Evolutionary conservation across 2,329 filamentous ascomycete genomes (phyloP).

Genomic region (Epichloe coenophiala): DNA sequence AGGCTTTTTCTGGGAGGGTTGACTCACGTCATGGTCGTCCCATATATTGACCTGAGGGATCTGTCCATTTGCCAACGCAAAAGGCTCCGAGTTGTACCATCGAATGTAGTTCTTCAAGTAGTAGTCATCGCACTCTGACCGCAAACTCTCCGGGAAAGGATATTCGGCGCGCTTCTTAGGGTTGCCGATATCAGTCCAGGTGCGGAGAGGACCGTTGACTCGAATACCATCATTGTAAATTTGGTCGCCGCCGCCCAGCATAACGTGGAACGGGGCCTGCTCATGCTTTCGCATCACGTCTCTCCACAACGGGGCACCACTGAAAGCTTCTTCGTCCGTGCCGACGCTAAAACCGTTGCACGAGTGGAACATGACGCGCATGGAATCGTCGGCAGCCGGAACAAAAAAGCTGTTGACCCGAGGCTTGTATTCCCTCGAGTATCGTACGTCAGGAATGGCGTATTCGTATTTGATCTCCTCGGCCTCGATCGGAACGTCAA

Average conservation of each 20-base stretch:
- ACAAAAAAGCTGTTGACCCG: constrained; percentile 73
- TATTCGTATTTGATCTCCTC: constrained; percentile 70
- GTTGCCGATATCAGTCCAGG: constrained; percentile 75
- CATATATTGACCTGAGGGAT: constrained; percentile 96
- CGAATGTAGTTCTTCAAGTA: constrained; percentile 82
- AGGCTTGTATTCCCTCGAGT: constrained; percentile 41
- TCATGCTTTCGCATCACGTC: constrained; percentile 77
- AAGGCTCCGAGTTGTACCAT: constrained; percentile 74
- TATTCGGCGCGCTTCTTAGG: constrained; percentile 68
- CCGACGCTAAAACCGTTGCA: constrained; percentile 93
- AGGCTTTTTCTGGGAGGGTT: not conserved
- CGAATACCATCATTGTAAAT: constrained; percentile 93
- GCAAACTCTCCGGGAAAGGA: constrained; percentile 65
- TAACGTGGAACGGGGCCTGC: constrained; percentile 79
- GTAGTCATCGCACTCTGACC: constrained; percentile 74
- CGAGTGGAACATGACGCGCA: constrained; percentile 98
- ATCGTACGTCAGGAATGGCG: constrained; percentile 51
- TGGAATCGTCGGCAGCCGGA: constrained; percentile 68
- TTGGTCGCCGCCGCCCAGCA: constrained; percentile 88
- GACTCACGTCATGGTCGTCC: constrained; percentile 81
- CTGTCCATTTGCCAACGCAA: constrained; percentile 74
- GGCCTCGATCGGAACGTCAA: constrained; percentile 61
- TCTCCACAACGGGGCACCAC: constrained; percentile 87
- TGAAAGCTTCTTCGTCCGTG: constrained; percentile 74
- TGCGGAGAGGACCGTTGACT: constrained; percentile 65